Percentiles rank a stretch among this genome's conserved stretches.
These are phyloP conservation scores for Penicillium sp. DNA, from an alignment of 2,329 filamentous ascomycete species.

Conservation along the genomic window DNA sequence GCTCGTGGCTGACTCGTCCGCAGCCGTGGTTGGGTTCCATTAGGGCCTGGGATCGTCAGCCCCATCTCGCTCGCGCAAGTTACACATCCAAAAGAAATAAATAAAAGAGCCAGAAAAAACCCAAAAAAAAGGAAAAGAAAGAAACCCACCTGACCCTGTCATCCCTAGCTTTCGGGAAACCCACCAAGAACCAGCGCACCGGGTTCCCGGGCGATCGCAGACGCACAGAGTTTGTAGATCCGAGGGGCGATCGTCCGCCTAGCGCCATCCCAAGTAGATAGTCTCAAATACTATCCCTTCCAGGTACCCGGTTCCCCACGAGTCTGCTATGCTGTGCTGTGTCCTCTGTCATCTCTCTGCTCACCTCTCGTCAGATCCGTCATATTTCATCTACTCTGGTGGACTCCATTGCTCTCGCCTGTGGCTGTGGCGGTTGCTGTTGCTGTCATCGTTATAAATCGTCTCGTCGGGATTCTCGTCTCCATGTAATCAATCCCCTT, in stretches of 20 bases:
- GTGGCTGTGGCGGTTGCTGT: no score
- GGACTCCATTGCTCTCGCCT: background rate
- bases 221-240: constrained; percentile 31
- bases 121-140: background rate
- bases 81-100: constrained; percentile 24
- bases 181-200: constrained; percentile 25
- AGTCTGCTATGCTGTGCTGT: background rate
- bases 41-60: constrained; percentile 23
- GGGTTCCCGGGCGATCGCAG: constrained; percentile 30
- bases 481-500: constrained; percentile 1
- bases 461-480: background rate
- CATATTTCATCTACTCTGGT: constrained; percentile 13
- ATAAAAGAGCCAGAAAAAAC: constrained; percentile 6
- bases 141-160: constrained; percentile 11
- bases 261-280: constrained; percentile 16
- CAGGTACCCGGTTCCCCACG: constrained; percentile 16
- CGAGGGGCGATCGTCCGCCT: constrained; percentile 17
- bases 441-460: no score
- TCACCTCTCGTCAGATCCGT: constrained; percentile 16
- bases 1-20: no score
- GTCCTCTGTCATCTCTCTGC: background rate
- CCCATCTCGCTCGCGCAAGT: constrained; percentile 27
- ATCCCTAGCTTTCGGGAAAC: constrained; percentile 22
- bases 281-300: constrained; percentile 19
- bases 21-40: background rate